Evolutionary conservation across 257 asterid genomes (phyloP).

Genomic region (Solanum sejunctum): DNA sequence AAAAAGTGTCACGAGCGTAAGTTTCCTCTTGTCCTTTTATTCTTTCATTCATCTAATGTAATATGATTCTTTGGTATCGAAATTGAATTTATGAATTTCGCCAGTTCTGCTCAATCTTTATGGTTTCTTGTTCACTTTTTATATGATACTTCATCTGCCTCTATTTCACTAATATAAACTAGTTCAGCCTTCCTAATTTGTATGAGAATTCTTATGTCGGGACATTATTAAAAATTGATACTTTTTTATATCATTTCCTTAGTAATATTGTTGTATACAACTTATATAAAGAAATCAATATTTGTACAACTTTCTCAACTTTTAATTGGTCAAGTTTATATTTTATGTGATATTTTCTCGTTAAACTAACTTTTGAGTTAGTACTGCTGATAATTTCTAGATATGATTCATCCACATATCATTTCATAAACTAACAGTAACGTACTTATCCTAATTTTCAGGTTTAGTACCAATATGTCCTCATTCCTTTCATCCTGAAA

Average conservation of each 20-base stretch:
- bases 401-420: not conserved
- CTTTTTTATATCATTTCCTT: not conserved
- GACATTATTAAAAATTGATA: not conserved
- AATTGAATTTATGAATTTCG: not conserved
- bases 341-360: not conserved
- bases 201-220: not conserved
- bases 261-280: not conserved
- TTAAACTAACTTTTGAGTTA: not conserved
- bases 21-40: conserved; percentile 8
- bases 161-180: not conserved
- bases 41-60: not conserved
- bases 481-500: not conserved
- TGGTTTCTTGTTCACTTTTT: too few relatives aligned
- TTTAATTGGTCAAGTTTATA: not conserved
- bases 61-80: not conserved
- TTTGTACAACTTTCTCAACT: not conserved
- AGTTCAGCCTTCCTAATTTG: not conserved
- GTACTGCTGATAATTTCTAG: not conserved
- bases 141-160: not conserved
- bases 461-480: not conserved
- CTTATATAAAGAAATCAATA: not conserved
- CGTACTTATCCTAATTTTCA: not conserved
- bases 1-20: conserved; percentile 96
- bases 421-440: not conserved
- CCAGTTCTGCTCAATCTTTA: too few relatives aligned